Evolutionary conservation across 1,284 basidiomycete species (phyloP).

Genomic region (Ustilago curta): DNA sequence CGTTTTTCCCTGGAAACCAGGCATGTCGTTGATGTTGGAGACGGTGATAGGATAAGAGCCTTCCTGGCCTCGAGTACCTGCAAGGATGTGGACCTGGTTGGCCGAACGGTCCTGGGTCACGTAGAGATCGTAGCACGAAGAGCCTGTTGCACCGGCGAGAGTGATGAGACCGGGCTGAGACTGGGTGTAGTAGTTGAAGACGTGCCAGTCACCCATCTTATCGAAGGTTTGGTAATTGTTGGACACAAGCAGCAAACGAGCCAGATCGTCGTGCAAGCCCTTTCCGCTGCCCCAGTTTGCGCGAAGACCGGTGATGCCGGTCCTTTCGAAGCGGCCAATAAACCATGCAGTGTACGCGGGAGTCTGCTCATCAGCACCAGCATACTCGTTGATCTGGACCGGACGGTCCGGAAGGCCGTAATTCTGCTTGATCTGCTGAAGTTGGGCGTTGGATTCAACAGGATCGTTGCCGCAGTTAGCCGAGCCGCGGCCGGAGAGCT

Average conservation of each 20-base stretch:
- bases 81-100: slow-evolving; percentile 2
- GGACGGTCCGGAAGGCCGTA: slow-evolving; percentile 10
- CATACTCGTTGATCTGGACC: slow-evolving; percentile 27
- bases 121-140: slow-evolving; percentile 9
- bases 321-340: slow-evolving; percentile 5
- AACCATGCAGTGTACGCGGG: slow-evolving; percentile 16
- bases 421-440: neutral
- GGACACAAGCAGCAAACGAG: neutral
- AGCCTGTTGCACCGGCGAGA: slow-evolving; percentile 1
- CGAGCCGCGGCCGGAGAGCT: neutral
- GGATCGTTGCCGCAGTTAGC: slow-evolving; percentile 14
- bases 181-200: slow-evolving; percentile 6
- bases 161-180: neutral
- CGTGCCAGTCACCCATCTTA: slow-evolving; percentile 11
- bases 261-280: slow-evolving; percentile 13
- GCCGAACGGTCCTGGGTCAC: slow-evolving; percentile 2
- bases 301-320: slow-evolving; percentile 3
- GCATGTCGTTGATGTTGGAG: neutral
- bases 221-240: neutral
- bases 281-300: slow-evolving; percentile 12
- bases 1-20: neutral
- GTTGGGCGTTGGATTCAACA: neutral
- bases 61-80: slow-evolving; percentile 1
- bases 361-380: slow-evolving; percentile 1
- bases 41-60: slow-evolving; percentile 6